Evolutionary conservation across 1,284 basidiomycete species (phyloP).

Genomic region (Cystobasidium slooffiae): DNA sequence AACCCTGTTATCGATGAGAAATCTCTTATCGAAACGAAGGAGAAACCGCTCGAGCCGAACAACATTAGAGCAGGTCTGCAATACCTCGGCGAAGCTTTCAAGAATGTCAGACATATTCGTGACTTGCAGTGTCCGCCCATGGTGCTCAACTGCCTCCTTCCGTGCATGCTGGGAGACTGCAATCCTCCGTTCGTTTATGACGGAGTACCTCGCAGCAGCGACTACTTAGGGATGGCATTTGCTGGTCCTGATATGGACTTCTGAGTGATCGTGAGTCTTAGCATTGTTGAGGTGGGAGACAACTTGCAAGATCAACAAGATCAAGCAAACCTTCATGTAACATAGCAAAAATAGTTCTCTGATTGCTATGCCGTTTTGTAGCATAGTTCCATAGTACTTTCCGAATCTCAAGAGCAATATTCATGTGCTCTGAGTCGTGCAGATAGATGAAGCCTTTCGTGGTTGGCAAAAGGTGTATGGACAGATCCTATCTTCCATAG

Average conservation of each 20-base stretch:
- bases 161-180: constrained; percentile 5
- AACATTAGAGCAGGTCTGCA: not conserved
- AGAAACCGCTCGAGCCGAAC: not conserved
- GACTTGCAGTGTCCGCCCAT: not conserved
- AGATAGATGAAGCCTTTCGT: too few species aligned
- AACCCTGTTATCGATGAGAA: not conserved
- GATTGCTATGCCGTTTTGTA: not conserved
- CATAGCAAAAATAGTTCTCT: not conserved
- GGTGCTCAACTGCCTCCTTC: constrained; percentile 6
- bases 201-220: constrained; percentile 1
- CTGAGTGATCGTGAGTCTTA: not conserved
- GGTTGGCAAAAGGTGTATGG: too few species aligned
- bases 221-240: constrained; percentile 12
- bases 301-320: too few species aligned
- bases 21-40: not conserved
- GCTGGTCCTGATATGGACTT: not conserved
- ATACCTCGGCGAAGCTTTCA: not conserved
- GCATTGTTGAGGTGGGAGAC: not conserved
- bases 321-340: too few species aligned
- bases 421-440: too few species aligned
- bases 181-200: constrained; percentile 12
- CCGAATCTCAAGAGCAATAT: too few species aligned
- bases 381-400: not conserved
- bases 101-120: not conserved
- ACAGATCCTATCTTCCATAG: too few species aligned